A percentile compares a stretch with the other conserved stretches of the same genome.
Evolutionary conservation across 768 basidiomycete species (phyloP).

Genomic region (Boletus rubescentipes): DNA sequence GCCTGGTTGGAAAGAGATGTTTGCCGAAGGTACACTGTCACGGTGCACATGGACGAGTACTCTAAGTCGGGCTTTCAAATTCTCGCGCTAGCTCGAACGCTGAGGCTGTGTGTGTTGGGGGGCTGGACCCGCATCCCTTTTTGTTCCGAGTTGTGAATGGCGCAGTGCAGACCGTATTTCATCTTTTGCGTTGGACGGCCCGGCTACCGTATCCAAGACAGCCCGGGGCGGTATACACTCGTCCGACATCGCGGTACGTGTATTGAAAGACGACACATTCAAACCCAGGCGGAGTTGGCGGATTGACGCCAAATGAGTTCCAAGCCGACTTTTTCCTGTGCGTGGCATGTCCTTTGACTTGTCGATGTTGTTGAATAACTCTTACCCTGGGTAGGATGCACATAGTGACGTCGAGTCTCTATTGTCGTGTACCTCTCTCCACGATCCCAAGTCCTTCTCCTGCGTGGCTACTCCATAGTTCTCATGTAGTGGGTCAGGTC

Average conservation of each 20-base stretch:
- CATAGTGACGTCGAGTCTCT: slow-evolving; percentile 30
- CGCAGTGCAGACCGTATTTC: slow-evolving; percentile 1
- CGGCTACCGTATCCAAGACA: not conserved
- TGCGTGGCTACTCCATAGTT: slow-evolving; percentile 26
- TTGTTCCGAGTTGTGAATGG: not conserved
- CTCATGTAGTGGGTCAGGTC: slow-evolving; percentile 31
- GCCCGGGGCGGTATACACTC: slow-evolving; percentile 30
- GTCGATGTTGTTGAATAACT: no score
- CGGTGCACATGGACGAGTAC: not conserved
- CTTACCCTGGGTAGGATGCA: slow-evolving; percentile 23
- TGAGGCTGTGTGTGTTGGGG: slow-evolving; percentile 39
- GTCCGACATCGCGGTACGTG: slow-evolving; percentile 51
- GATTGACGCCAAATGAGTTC: slow-evolving; percentile 51
- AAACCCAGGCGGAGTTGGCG: slow-evolving; percentile 42
- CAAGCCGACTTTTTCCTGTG: slow-evolving; percentile 51
- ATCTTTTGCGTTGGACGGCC: slow-evolving; percentile 5
- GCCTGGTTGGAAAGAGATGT: slow-evolving; percentile 59
- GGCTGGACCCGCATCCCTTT: slow-evolving; percentile 17
- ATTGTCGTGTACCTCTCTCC: slow-evolving; percentile 18
- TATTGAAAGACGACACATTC: slow-evolving; percentile 47
- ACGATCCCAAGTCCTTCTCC: slow-evolving; percentile 22
- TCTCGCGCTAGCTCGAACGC: slow-evolving; percentile 23
- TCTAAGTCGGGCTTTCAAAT: slow-evolving; percentile 12
- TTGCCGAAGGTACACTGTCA: slow-evolving; percentile 53
- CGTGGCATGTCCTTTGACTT: not conserved